phyloP scores from a whole-genome alignment of 2,329 filamentous ascomycete genomes.

The Alternaria panax region DNA sequence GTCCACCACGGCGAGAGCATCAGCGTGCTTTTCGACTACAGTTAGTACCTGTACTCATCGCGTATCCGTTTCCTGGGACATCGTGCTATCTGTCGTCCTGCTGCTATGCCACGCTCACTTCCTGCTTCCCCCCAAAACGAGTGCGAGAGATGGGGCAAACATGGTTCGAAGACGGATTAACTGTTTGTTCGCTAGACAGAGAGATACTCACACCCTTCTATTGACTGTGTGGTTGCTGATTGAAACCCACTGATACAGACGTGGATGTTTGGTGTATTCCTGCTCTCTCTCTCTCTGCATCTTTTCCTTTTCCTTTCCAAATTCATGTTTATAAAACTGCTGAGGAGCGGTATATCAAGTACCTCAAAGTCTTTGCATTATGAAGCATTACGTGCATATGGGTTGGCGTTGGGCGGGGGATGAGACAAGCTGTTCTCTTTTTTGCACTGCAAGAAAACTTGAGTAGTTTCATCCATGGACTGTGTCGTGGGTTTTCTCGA shows the following conservation, averaged over 20 bases:
- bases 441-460: neutral
- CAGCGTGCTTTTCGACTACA: constrained; percentile 90
- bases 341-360: constrained; percentile 32
- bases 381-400: constrained; percentile 21
- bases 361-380: constrained; percentile 18
- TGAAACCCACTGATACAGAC: neutral
- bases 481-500: neutral
- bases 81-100: neutral
- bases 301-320: neutral
- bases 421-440: neutral
- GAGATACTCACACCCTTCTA: neutral
- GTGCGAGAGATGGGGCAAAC: neutral
- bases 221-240: neutral
- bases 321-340: constrained; percentile 19
- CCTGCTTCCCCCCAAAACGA: neutral
- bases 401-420: constrained; percentile 9
- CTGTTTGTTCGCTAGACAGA: neutral
- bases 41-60: constrained; percentile 55
- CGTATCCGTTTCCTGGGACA: neutral
- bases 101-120: neutral
- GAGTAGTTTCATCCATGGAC: constrained; percentile 1
- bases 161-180: neutral
- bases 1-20: constrained; percentile 99
- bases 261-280: neutral
- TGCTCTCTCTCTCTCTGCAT: neutral